phyloP scores from a whole-genome alignment of 768 basidiomycete genomes.

The Mycena maculata region DNA sequence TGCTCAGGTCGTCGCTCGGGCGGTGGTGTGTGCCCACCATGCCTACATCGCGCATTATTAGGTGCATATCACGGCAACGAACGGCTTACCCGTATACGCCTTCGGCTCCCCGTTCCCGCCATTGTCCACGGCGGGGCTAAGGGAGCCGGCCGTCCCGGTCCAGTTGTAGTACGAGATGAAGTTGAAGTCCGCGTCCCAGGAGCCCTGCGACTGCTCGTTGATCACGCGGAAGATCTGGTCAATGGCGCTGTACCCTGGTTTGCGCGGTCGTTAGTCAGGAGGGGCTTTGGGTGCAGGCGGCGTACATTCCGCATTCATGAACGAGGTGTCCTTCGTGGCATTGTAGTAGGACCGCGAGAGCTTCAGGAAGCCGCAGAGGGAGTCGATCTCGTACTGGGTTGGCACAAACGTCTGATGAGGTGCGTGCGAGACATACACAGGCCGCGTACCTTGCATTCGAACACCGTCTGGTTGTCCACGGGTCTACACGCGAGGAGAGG shows the following conservation, averaged over 20 bases:
- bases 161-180: slow-evolving; percentile 85
- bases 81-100: slow-evolving; percentile 67
- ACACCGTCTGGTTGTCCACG: slow-evolving; percentile 75
- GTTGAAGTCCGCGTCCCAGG: slow-evolving; percentile 78
- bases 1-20: slow-evolving; percentile 80
- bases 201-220: slow-evolving; percentile 78
- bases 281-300: too few species aligned
- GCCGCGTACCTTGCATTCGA: slow-evolving; percentile 79
- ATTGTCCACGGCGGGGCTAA: slow-evolving; percentile 74
- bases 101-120: slow-evolving; percentile 81
- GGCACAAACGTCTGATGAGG: too few species aligned
- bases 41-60: slow-evolving; percentile 42
- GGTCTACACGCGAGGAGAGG: slow-evolving; percentile 56
- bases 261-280: not conserved
- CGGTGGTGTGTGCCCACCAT: slow-evolving; percentile 82
- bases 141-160: slow-evolving; percentile 76
- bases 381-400: slow-evolving; percentile 77
- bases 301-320: slow-evolving; percentile 78
- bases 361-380: slow-evolving; percentile 82
- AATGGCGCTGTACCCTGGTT: slow-evolving; percentile 73
- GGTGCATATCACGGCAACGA: slow-evolving; percentile 44
- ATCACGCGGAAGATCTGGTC: slow-evolving; percentile 81
- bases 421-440: slow-evolving; percentile 36
- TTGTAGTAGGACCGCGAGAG: slow-evolving; percentile 79
- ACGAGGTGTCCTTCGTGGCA: slow-evolving; percentile 76